These are phyloP conservation scores for Purshia tridentata DNA, from an alignment of 306 rosid species.

Conservation along the genomic window DNA sequence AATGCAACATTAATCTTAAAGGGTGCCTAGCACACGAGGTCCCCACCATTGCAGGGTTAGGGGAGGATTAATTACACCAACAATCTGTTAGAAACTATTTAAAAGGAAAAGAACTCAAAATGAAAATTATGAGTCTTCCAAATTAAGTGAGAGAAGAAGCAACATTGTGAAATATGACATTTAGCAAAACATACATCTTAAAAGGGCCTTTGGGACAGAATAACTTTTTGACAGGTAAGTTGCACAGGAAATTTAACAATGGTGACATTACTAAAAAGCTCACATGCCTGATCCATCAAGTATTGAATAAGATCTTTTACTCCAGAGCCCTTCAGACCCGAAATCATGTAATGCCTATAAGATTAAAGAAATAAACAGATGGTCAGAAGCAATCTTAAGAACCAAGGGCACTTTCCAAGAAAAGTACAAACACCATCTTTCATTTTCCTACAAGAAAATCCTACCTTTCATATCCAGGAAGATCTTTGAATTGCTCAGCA, in stretches of 20 bases:
- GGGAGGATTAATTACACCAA: too few relatives aligned
- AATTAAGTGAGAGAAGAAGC: neutral
- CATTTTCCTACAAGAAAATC: conserved; percentile 23
- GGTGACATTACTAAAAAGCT: conserved; percentile 23
- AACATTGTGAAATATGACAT: neutral
- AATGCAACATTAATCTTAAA: neutral
- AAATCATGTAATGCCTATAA: conserved; percentile 87
- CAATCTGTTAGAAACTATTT: neutral
- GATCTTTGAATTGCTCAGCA: conserved; percentile 80
- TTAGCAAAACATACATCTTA: conserved; percentile 3
- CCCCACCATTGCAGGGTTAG: too few relatives aligned
- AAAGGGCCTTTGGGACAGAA: neutral
- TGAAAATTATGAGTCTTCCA: neutral
- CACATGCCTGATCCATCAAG: conserved; percentile 86
- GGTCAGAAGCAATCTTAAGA: conserved; percentile 31
- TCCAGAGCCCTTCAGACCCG: conserved; percentile 89
- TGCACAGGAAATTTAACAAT: neutral
- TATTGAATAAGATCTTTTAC: conserved; percentile 69
- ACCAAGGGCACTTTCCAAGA: conserved; percentile 14
- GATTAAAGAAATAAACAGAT: conserved; percentile 20
- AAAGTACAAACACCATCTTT: conserved; percentile 6
- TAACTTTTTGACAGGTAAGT: neutral
- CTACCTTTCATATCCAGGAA: conserved; percentile 91
- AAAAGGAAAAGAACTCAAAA: neutral
- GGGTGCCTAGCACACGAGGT: too few relatives aligned